Percentiles rank a stretch among this genome's conserved stretches.
phyloP scores from a whole-genome alignment of 495 filamentous ascomycete species.

The Amniculicola lignicola region DNA sequence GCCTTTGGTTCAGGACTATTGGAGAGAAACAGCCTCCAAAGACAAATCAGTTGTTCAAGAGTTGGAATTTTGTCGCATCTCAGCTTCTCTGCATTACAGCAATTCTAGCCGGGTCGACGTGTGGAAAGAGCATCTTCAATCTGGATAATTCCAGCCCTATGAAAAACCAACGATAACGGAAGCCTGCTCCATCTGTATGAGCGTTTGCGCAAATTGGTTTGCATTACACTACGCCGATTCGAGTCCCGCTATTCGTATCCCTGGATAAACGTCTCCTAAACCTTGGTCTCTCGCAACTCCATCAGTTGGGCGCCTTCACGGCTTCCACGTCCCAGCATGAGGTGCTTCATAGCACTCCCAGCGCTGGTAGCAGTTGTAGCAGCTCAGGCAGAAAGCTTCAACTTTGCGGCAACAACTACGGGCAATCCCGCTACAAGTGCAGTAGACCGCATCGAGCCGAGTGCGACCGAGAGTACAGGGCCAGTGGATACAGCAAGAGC shows the following conservation, averaged over 20 bases:
- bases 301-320: not conserved
- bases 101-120: not conserved
- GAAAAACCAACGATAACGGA: too few relatives aligned
- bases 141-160: not conserved
- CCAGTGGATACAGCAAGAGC: conserved; percentile 23
- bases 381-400: conserved; percentile 7
- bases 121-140: not conserved
- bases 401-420: not conserved
- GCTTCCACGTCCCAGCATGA: conserved; percentile 10
- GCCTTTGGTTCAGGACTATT: too few relatives aligned
- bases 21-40: too few relatives aligned
- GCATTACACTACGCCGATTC: not conserved
- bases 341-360: conserved; percentile 17
- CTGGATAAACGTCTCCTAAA: not conserved
- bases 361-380: conserved; percentile 18
- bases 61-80: not conserved
- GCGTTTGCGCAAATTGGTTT: not conserved
- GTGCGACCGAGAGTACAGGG: conserved; percentile 21
- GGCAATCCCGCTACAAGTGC: not conserved
- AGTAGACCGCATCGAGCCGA: conserved; percentile 3
- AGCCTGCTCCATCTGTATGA: too few relatives aligned
- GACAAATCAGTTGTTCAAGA: too few relatives aligned
- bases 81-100: too few relatives aligned
- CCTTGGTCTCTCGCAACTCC: not conserved
- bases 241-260: not conserved